Conservation (phyloP, 768 basidiomycete genomes). For the Mycena floridula region DNA sequence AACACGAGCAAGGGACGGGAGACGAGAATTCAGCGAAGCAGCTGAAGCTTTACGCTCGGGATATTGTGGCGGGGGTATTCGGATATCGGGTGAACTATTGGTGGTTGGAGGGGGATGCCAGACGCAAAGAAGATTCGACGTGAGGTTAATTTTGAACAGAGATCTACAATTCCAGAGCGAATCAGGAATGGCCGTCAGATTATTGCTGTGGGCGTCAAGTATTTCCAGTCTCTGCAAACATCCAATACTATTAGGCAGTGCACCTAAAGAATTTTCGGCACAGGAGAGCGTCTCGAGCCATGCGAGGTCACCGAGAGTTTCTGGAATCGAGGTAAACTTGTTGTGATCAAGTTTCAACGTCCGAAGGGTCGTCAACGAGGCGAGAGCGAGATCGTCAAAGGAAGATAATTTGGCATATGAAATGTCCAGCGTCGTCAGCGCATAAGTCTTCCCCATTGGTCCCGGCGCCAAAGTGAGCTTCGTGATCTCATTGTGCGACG, state of each 20-base stretch:
- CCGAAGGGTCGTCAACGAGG: constrained; percentile 66
- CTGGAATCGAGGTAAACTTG: constrained; percentile 76
- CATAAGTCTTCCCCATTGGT: constrained; percentile 39
- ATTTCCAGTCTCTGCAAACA: constrained; percentile 64
- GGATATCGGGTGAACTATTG: background rate
- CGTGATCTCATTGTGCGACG: constrained; percentile 87
- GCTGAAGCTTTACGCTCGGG: constrained; percentile 40
- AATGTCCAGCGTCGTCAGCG: constrained; percentile 75
- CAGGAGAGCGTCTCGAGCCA: constrained; percentile 73
- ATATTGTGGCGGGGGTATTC: constrained; percentile 2
- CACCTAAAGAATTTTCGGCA: constrained; percentile 83
- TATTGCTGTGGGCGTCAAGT: constrained; percentile 91
- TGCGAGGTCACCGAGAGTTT: constrained; percentile 70
- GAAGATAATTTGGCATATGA: constrained; percentile 85
- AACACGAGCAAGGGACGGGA: constrained; percentile 60
- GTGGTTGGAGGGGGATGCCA: constrained; percentile 55
- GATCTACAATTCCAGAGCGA: constrained; percentile 81
- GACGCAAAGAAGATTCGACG: constrained; percentile 74
- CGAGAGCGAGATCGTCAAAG: constrained; percentile 68
- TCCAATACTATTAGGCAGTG: constrained; percentile 73
- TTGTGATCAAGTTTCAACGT: constrained; percentile 81
- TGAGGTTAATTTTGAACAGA: constrained; percentile 72
- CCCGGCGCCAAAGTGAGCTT: too few species aligned
- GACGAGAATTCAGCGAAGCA: constrained; percentile 16
- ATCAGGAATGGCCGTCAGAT: constrained; percentile 66